These are phyloP conservation scores for Helotiales sp. DNA, from an alignment of 2,329 filamentous ascomycete genomes.

Conservation along the genomic window DNA sequence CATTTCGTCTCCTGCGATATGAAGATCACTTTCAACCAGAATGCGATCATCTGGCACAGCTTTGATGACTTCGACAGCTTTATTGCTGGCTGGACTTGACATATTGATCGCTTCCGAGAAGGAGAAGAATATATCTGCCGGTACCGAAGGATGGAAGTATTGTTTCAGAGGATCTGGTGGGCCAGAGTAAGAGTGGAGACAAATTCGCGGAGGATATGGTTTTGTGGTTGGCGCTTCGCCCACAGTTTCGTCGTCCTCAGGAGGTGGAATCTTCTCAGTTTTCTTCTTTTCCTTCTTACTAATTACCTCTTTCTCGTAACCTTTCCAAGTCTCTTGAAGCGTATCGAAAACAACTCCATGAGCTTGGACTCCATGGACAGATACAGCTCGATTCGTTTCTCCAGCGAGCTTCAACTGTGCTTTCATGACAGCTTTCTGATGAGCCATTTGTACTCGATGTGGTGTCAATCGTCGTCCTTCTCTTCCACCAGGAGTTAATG, in stretches of 20 bases:
- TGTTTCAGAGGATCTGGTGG: conserved; percentile 72
- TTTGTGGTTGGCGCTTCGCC: conserved; percentile 40
- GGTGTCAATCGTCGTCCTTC: conserved; percentile 69
- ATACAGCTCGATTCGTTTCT: conserved; percentile 70
- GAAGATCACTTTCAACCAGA: conserved; percentile 87
- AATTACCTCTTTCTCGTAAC: conserved; percentile 61
- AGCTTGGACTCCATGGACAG: conserved; percentile 65
- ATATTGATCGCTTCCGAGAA: conserved; percentile 86
- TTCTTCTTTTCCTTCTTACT: conserved; percentile 59
- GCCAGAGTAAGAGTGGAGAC: conserved; percentile 91
- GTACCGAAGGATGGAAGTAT: conserved; percentile 73
- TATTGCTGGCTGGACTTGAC: conserved; percentile 48
- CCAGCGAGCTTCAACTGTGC: conserved; percentile 73
- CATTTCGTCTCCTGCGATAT: conserved; percentile 79
- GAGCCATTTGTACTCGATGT: conserved; percentile 65
- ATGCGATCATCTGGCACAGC: conserved; percentile 76
- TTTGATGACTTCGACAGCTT: conserved; percentile 60
- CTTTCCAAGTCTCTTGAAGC: conserved; percentile 67
- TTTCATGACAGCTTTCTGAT: conserved; percentile 66
- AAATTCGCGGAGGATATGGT: conserved; percentile 84
- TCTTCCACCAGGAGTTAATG: conserved; percentile 66
- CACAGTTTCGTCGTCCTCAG: conserved; percentile 36
- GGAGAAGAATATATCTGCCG: conserved; percentile 80
- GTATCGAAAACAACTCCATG: conserved; percentile 64
- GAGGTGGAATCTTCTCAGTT: conserved; percentile 40